These are phyloP conservation scores for Cyclotella atomus DNA, from an alignment of 108 stramenopile species.

Conservation along the genomic window DNA sequence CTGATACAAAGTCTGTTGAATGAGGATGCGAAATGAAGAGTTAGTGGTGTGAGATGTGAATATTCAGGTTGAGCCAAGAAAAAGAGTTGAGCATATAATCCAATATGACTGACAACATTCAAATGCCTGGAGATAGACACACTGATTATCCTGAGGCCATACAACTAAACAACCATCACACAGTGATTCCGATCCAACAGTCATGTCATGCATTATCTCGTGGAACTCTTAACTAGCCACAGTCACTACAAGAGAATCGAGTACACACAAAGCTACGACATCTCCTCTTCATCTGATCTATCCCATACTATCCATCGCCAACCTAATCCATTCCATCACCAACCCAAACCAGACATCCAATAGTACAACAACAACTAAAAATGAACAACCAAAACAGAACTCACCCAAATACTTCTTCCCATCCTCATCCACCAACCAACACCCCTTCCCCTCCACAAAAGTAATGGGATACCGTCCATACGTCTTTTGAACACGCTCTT, in stretches of 20 bases:
- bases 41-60: not conserved
- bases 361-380: not conserved
- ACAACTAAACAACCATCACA: too few relatives aligned
- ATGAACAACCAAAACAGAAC: not conserved
- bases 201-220: too few relatives aligned
- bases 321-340: not conserved
- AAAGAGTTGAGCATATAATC: not conserved
- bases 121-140: too few relatives aligned
- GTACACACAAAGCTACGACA: too few relatives aligned
- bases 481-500: slow-evolving; percentile 77
- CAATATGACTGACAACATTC: too few relatives aligned
- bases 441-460: slow-evolving; percentile 81
- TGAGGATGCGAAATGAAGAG: too few relatives aligned
- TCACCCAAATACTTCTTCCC: slow-evolving; percentile 82
- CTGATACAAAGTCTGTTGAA: slow-evolving; percentile 91
- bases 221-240: too few relatives aligned
- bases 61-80: not conserved
- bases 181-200: too few relatives aligned
- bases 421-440: slow-evolving; percentile 76
- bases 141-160: too few relatives aligned
- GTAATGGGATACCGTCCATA: slow-evolving; percentile 91
- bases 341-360: not conserved
- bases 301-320: not conserved
- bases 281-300: too few relatives aligned
- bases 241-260: too few relatives aligned